Percentiles rank a stretch among this genome's conserved stretches.
Conservation (phyloP, 768 basidiomycete genomes). For the Ramaria rubella region DNA sequence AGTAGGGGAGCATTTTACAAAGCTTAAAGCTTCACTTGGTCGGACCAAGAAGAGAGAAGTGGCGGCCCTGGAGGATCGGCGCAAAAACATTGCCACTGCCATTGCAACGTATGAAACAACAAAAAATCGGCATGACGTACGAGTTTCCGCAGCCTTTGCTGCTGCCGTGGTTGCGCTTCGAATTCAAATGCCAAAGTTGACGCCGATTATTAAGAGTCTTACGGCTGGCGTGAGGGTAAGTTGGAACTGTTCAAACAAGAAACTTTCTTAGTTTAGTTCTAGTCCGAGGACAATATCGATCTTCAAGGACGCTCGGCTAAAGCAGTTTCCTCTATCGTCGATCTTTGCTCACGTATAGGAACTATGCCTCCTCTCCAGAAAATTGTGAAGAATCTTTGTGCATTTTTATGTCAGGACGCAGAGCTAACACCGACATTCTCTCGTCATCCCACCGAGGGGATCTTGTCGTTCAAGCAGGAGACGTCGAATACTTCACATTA, state of each 20-base stretch:
- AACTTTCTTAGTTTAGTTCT: neutral
- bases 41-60: conserved; percentile 76
- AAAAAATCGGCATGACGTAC: conserved; percentile 80
- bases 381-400: conserved; percentile 94
- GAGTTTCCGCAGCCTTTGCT: conserved; percentile 84
- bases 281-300: conserved; percentile 86
- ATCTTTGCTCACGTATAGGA: conserved; percentile 62
- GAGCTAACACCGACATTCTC: conserved; percentile 88
- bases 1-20: conserved; percentile 61
- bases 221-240: conserved; percentile 96
- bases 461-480: conserved; percentile 59
- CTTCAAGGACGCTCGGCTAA: conserved; percentile 84
- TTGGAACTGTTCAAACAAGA: neutral
- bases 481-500: conserved; percentile 19
- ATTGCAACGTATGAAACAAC: conserved; percentile 77
- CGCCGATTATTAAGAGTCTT: conserved; percentile 91
- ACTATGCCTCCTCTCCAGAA: conserved; percentile 86
- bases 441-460: conserved; percentile 48
- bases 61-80: conserved; percentile 67
- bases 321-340: conserved; percentile 82
- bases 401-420: conserved; percentile 89
- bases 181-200: conserved; percentile 86
- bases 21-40: conserved; percentile 68
- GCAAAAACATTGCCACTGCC: conserved; percentile 54
- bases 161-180: conserved; percentile 85